Base-by-base conservation (phyloP, 2,329 filamentous ascomycete genomes). In the Cladophialophora psammophila region DNA sequence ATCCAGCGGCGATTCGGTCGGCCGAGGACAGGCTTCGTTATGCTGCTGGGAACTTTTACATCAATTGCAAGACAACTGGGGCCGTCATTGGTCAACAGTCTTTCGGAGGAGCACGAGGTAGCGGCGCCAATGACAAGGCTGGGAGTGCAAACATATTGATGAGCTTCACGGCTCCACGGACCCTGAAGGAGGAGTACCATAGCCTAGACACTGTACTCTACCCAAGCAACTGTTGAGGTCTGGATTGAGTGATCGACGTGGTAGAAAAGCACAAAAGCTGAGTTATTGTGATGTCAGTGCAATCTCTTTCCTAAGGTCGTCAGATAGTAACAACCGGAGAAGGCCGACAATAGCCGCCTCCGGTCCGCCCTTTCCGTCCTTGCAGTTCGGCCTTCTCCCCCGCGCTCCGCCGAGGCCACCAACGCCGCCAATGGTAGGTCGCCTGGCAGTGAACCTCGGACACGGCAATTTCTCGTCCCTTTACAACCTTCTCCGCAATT, bases 1-100 rank as follows among this genome's bases (percentile, higher is more conserved):
- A 93, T 77, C 83, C 91, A 42, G 79, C 83, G 54, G 89, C 85
- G 13, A 81, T 93, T 66, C 85, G 88, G 31, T 83, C 84, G 63
- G 91, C 91, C 0, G 90, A 93, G 78, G 79, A 83, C 26, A 78
- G 77, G 15, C 80, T 87, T 31, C 81, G 84, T 52, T 84, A 86
- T 72, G 78, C 84, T 13, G 85, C 85, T 9, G 86, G 85, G 55
- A 87, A 86, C 78, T 84, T 87, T 58, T 87, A 87, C 74, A 78
- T 85, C 63, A 87, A 87, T 75, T 85, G 83, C 76, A 87, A 87
- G 78, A 85, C 82, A 62, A 87, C 85, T 0, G 85, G 82, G 0
- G 82, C 85, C 0, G 79, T 86, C 7, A 84, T 87, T 40, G 85
- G 83, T 10, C 85, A 87, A 78, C 85, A 87, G 73, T 81, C 84